Conservation (phyloP, 352 stramenopile genomes). For the Peronospora destructor region DNA sequence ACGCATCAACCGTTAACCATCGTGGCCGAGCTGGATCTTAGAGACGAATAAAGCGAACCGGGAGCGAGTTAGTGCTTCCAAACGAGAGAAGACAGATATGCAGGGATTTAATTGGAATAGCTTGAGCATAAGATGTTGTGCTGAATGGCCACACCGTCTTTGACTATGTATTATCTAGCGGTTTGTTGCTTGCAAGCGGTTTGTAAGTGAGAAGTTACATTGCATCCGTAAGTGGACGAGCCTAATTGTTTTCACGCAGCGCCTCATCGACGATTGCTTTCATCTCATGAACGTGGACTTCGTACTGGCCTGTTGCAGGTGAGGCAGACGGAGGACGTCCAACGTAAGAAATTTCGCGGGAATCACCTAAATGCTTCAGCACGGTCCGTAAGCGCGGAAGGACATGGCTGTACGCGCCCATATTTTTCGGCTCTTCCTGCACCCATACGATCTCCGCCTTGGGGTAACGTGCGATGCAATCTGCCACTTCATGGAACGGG, state of each 20-base stretch:
- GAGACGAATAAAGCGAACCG: too few relatives aligned
- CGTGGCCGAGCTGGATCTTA: not conserved
- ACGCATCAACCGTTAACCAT: conserved; percentile 9
- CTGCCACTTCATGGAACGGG: conserved; percentile 93
- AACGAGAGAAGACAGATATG: too few relatives aligned
- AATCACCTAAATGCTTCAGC: conserved; percentile 76
- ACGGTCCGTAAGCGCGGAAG: conserved; percentile 90
- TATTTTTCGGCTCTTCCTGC: conserved; percentile 99
- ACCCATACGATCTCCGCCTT: conserved; percentile 96
- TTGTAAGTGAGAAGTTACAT: conserved; percentile 2
- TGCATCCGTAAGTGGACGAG: not conserved
- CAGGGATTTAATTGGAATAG: too few relatives aligned
- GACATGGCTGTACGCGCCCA: conserved; percentile 93
- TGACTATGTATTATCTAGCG: too few relatives aligned
- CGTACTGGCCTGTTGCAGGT: conserved; percentile 93
- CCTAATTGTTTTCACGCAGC: conserved; percentile 37
- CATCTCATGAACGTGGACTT: conserved; percentile 92
- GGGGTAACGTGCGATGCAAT: conserved; percentile 84
- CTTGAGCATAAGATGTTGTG: too few relatives aligned
- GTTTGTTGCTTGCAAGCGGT: too few relatives aligned
- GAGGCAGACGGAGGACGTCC: conserved; percentile 91
- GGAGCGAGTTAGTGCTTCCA: too few relatives aligned
- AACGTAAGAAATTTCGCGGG: conserved; percentile 83
- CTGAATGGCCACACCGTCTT: too few relatives aligned
- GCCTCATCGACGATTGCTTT: conserved; percentile 87